Evolutionary conservation across 768 basidiomycete genomes (phyloP).

Genomic region (Naganishia friedmannii): DNA sequence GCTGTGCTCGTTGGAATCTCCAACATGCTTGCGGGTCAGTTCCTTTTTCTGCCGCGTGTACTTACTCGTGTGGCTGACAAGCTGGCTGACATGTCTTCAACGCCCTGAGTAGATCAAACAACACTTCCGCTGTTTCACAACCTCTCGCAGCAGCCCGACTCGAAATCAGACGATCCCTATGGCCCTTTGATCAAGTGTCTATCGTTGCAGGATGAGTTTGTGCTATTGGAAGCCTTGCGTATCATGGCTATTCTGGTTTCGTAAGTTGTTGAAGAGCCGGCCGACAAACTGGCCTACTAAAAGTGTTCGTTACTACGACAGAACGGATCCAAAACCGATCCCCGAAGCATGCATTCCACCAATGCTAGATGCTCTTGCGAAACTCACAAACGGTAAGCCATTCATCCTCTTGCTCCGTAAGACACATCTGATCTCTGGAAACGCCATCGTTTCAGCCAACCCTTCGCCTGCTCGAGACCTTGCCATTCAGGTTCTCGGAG

Average conservation of each 20-base stretch:
- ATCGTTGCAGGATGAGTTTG: slow-evolving; percentile 85
- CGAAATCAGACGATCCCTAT: slow-evolving; percentile 41
- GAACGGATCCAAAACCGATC: slow-evolving; percentile 48
- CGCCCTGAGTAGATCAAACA: slow-evolving; percentile 34
- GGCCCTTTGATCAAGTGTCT: slow-evolving; percentile 60
- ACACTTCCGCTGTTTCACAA: slow-evolving; percentile 47
- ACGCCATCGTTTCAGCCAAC: slow-evolving; percentile 18
- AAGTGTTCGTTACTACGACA: slow-evolving; percentile 19
- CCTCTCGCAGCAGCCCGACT: slow-evolving; percentile 26
- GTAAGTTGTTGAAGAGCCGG: slow-evolving; percentile 6
- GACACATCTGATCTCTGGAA: neutral
- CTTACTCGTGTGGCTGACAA: slow-evolving; percentile 15
- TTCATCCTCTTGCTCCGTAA: neutral
- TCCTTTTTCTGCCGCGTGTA: neutral
- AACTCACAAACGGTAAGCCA: slow-evolving; percentile 56
- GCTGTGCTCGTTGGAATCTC: slow-evolving; percentile 73
- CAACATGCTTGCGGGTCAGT: slow-evolving; percentile 75
- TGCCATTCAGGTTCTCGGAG: slow-evolving; percentile 85
- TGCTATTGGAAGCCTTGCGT: slow-evolving; percentile 84
- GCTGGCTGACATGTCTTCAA: no score
- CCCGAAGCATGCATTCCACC: slow-evolving; percentile 35
- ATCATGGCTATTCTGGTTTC: slow-evolving; percentile 77
- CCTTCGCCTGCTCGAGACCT: slow-evolving; percentile 63
- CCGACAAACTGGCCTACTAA: neutral
- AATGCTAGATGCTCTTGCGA: slow-evolving; percentile 53